Percentiles rank a stretch among this genome's conserved stretches.
phyloP scores from a whole-genome alignment of 2,329 filamentous ascomycete genomes.

The Aureobasidium lini region DNA sequence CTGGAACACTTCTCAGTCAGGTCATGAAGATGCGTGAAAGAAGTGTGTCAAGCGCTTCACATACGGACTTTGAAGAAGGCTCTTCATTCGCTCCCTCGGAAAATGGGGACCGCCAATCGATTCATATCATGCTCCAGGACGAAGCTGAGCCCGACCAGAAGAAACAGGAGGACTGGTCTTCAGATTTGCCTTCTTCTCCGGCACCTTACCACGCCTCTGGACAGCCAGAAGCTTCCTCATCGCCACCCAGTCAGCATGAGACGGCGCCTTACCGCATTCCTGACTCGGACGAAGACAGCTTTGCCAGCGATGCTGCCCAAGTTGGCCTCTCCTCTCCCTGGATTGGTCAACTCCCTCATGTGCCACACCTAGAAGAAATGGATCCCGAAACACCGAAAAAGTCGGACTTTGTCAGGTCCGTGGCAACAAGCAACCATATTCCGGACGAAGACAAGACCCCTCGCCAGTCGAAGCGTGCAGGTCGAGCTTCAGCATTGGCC shows the following conservation, averaged over 20 bases:
- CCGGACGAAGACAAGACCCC: slow-evolving; percentile 12
- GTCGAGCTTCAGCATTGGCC: slow-evolving; percentile 4
- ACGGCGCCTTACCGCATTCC: not conserved
- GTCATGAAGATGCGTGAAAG: slow-evolving; percentile 27
- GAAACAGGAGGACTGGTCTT: slow-evolving; percentile 2
- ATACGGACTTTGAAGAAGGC: slow-evolving; percentile 27
- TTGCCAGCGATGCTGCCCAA: slow-evolving; percentile 11
- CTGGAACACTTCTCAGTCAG: slow-evolving; percentile 17
- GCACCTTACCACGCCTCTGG: not conserved
- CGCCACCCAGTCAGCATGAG: not conserved
- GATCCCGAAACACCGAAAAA: slow-evolving; percentile 25
- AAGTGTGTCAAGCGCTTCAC: slow-evolving; percentile 23
- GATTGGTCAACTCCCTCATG: not conserved
- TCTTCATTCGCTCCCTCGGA: slow-evolving; percentile 9
- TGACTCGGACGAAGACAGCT: slow-evolving; percentile 9
- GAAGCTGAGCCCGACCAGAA: slow-evolving; percentile 18
- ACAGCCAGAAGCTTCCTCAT: not conserved
- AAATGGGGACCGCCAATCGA: slow-evolving; percentile 25
- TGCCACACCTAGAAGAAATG: slow-evolving; percentile 14
- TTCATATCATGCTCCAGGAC: slow-evolving; percentile 29
- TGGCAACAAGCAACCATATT: not conserved
- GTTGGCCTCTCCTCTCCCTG: slow-evolving; percentile 6
- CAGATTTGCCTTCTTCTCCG: not conserved
- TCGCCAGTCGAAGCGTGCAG: slow-evolving; percentile 5
- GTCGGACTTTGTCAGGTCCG: not conserved